phyloP scores from a whole-genome alignment of 108 stramenopile genomes.

The Nannochloropsis gaditana region DNA sequence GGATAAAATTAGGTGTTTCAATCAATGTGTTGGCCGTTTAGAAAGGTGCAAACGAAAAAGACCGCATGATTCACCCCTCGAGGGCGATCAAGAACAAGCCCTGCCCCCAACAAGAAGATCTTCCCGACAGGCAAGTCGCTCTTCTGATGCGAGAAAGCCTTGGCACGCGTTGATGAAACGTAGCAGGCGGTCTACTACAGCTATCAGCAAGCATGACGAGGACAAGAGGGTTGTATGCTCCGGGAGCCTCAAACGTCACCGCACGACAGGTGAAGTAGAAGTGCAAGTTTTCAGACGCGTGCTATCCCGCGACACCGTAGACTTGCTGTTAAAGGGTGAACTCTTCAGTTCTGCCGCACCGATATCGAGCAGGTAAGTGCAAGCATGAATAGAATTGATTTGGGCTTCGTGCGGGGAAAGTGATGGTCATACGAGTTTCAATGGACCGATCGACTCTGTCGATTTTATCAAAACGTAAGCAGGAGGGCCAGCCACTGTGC shows the following conservation, averaged over 20 bases:
- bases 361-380: too few relatives aligned
- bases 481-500: background rate
- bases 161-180: background rate
- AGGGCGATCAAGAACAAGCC: too few relatives aligned
- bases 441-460: background rate
- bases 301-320: background rate
- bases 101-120: background rate
- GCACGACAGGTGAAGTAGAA: conserved; percentile 9
- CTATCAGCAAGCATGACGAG: too few relatives aligned
- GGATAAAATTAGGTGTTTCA: too few relatives aligned
- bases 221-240: too few relatives aligned
- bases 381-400: too few relatives aligned
- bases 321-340: conserved; percentile 7
- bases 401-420: too few relatives aligned
- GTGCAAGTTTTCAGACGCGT: background rate
- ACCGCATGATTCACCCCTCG: too few relatives aligned
- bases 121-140: background rate
- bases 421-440: too few relatives aligned
- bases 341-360: background rate
- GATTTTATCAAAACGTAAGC: background rate
- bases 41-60: too few relatives aligned
- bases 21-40: too few relatives aligned
- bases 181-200: background rate
- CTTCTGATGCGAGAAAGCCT: background rate
- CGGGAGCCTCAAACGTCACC: background rate